These are phyloP conservation scores for Pichia rugopelliculosa DNA, from an alignment of 805 yeast genomes.

Conservation along the genomic window DNA sequence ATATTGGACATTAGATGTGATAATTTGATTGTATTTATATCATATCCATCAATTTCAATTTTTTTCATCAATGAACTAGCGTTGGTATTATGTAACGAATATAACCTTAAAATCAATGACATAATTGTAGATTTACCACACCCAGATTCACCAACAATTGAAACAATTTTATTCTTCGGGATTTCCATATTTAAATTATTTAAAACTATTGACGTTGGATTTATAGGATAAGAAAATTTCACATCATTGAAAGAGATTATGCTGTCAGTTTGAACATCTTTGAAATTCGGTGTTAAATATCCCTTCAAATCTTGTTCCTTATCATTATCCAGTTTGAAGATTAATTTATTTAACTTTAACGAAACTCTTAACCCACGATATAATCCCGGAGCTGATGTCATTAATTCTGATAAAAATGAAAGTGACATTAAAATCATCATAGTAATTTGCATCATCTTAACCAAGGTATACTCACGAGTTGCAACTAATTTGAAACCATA, in stretches of 20 bases:
- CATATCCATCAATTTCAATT: constrained; percentile 36
- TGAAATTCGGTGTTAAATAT: constrained; percentile 20
- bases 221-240: constrained; percentile 41
- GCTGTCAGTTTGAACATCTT: constrained; percentile 1
- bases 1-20: constrained; percentile 44
- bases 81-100: constrained; percentile 18
- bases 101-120: constrained; percentile 48
- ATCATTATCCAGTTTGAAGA: constrained; percentile 28
- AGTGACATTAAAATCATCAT: constrained; percentile 69
- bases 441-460: constrained; percentile 60
- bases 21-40: constrained; percentile 40
- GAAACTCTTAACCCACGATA: constrained; percentile 76
- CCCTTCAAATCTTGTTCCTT: constrained; percentile 34
- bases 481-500: constrained; percentile 75
- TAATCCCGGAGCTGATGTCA: constrained; percentile 69
- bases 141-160: constrained; percentile 82
- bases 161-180: constrained; percentile 43
- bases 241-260: constrained; percentile 39
- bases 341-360: constrained; percentile 38
- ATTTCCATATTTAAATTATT: constrained; percentile 38
- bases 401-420: constrained; percentile 49
- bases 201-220: constrained; percentile 26
- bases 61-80: constrained; percentile 21
- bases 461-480: constrained; percentile 42
- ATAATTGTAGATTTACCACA: constrained; percentile 82